phyloP scores from a whole-genome alignment of 1,284 basidiomycete species.

The Laetiporus sulphureus region DNA sequence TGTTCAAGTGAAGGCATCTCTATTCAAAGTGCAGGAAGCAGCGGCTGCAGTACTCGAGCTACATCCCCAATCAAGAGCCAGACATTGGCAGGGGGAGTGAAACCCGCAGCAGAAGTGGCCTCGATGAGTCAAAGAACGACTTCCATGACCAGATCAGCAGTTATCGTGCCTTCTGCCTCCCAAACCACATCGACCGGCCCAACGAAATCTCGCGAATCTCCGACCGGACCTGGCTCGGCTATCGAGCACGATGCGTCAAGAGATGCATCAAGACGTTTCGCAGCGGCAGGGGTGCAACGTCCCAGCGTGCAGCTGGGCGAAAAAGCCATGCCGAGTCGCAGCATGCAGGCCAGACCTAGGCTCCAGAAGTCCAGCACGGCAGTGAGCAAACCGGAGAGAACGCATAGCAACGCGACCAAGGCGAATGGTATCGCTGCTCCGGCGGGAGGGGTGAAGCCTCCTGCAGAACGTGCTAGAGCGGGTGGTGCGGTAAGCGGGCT shows the following conservation, averaged over 20 bases:
- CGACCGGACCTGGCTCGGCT: too few species aligned
- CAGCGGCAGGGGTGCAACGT: constrained; percentile 15
- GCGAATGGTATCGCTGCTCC: background rate
- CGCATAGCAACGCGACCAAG: background rate
- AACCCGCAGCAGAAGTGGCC: too few species aligned
- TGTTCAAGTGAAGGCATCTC: constrained; percentile 10
- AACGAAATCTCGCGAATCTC: too few species aligned
- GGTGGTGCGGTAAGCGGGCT: constrained; percentile 9
- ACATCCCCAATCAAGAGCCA: too few species aligned
- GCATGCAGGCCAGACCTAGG: background rate
- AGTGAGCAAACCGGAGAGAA: background rate
- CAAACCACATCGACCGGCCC: too few species aligned
- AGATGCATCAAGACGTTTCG: constrained; percentile 10
- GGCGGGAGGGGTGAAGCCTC: constrained; percentile 1
- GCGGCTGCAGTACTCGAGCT: background rate
- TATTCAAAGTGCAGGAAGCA: background rate
- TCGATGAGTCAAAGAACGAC: too few species aligned
- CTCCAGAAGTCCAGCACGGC: too few species aligned
- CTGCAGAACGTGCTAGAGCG: background rate
- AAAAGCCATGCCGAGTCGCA: background rate
- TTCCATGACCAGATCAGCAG: too few species aligned
- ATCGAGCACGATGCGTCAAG: too few species aligned
- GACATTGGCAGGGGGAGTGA: too few species aligned
- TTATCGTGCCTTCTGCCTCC: too few species aligned
- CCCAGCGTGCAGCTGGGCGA: constrained; percentile 11